Conservation (phyloP, 768 basidiomycete genomes). For the Psilocybe azurescens region DNA sequence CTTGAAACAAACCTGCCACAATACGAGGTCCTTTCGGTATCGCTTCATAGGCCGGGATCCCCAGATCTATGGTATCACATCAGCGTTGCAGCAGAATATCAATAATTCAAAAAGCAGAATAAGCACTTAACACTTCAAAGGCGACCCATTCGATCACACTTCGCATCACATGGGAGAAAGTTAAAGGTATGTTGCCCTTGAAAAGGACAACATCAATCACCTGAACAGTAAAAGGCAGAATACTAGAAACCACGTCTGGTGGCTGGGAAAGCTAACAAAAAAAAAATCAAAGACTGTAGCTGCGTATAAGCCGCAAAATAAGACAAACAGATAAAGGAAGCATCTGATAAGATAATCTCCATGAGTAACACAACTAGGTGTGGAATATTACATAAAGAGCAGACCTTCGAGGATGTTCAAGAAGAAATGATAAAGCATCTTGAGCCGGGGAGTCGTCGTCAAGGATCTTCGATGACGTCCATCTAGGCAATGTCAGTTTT, state of each 20-base stretch:
- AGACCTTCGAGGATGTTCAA: constrained; percentile 77
- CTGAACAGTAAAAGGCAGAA: constrained; percentile 60
- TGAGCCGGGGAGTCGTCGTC: constrained; percentile 47
- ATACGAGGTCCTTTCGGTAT: constrained; percentile 43
- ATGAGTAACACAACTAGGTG: not conserved
- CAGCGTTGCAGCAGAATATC: not conserved
- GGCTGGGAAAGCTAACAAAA: constrained; percentile 60
- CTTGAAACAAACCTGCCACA: constrained; percentile 57
- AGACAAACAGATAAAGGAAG: constrained; percentile 62
- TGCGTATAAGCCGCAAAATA: not conserved
- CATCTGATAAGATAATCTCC: constrained; percentile 41
- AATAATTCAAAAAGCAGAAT: not conserved
- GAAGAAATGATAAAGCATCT: constrained; percentile 70
- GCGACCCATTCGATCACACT: constrained; percentile 70
- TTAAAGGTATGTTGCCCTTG: not conserved
- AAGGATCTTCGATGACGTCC: constrained; percentile 60
- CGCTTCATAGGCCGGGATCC: constrained; percentile 41
- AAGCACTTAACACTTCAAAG: constrained; percentile 67
- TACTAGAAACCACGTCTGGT: constrained; percentile 77
- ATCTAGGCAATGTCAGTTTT: constrained; percentile 44
- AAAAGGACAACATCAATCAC: constrained; percentile 36
- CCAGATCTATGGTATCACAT: constrained; percentile 37
- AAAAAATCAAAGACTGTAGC: too few species aligned
- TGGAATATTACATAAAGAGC: constrained; percentile 5
- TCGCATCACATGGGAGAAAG: not conserved